phyloP scores from a whole-genome alignment of 2,329 filamentous ascomycete species.

The Aureobasidium sp. region DNA sequence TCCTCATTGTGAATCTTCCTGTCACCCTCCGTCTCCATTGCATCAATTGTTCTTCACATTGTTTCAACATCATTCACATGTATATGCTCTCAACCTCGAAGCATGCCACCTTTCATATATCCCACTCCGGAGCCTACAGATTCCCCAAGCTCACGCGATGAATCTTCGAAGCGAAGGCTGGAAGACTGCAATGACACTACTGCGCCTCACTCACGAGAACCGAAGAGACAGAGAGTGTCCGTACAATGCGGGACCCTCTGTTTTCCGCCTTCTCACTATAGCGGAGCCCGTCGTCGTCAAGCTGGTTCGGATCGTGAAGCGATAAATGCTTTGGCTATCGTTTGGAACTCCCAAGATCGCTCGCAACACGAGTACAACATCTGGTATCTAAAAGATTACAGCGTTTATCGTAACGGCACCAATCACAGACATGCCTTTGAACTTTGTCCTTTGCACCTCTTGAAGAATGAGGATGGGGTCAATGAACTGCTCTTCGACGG shows the following conservation, averaged over 20 bases:
- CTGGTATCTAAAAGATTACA: background rate
- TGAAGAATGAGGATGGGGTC: constrained; percentile 34
- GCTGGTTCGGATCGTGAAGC: background rate
- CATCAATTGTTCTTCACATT: background rate
- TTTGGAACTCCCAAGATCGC: background rate
- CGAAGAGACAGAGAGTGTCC: background rate
- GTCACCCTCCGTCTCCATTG: background rate
- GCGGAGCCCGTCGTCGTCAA: background rate
- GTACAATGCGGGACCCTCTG: background rate
- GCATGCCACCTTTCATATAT: background rate
- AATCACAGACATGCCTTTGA: constrained; percentile 33
- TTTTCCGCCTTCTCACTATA: background rate
- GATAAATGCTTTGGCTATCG: background rate
- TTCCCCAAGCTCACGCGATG: background rate
- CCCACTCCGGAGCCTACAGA: background rate
- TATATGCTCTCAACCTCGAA: background rate
- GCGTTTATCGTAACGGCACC: background rate
- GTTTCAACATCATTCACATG: background rate
- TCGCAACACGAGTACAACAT: background rate
- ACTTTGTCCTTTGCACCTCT: constrained; percentile 47
- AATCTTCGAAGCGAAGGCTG: background rate
- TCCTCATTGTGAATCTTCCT: background rate
- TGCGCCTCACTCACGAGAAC: too few species aligned
- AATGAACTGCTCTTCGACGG: constrained; percentile 52
- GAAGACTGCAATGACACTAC: background rate